These are phyloP conservation scores for Coniochaeta sp. DNA, from an alignment of 2,329 filamentous ascomycete species.

Conservation along the genomic window DNA sequence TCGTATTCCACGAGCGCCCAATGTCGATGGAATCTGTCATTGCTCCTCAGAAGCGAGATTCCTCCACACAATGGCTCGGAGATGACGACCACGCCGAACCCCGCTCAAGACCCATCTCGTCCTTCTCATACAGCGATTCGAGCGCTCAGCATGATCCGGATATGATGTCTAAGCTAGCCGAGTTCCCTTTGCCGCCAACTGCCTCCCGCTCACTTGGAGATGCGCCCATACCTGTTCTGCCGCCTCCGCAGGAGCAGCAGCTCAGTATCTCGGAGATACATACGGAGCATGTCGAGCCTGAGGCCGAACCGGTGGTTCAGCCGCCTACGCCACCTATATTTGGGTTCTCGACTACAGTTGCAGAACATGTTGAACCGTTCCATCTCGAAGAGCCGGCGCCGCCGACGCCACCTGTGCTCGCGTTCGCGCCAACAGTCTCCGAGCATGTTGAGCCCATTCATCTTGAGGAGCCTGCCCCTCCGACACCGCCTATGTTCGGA, in stretches of 20 bases:
- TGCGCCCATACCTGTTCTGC: conserved; percentile 17
- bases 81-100: conserved; percentile 16
- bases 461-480: conserved; percentile 13
- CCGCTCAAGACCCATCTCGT: conserved; percentile 36
- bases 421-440: no score
- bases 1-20: conserved; percentile 25
- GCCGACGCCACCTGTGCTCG: no score
- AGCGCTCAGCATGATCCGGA: conserved; percentile 43
- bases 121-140: conserved; percentile 44
- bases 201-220: conserved; percentile 22
- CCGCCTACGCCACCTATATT: conserved; percentile 19
- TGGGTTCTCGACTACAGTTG: conserved; percentile 5
- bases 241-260: conserved; percentile 23
- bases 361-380: conserved; percentile 17
- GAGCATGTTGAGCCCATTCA: no score
- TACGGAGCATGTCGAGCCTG: conserved; percentile 35
- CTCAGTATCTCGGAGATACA: conserved; percentile 39
- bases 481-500: conserved; percentile 13
- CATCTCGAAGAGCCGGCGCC: no score
- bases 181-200: conserved; percentile 47
- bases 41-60: conserved; percentile 17
- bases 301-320: conserved; percentile 25
- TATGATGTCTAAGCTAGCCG: conserved; percentile 43
- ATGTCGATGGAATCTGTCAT: conserved; percentile 35
- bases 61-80: conserved; percentile 17